Evolutionary conservation across 2,329 filamentous ascomycete genomes (phyloP).

Genomic region (Cyanodermella asteris): DNA sequence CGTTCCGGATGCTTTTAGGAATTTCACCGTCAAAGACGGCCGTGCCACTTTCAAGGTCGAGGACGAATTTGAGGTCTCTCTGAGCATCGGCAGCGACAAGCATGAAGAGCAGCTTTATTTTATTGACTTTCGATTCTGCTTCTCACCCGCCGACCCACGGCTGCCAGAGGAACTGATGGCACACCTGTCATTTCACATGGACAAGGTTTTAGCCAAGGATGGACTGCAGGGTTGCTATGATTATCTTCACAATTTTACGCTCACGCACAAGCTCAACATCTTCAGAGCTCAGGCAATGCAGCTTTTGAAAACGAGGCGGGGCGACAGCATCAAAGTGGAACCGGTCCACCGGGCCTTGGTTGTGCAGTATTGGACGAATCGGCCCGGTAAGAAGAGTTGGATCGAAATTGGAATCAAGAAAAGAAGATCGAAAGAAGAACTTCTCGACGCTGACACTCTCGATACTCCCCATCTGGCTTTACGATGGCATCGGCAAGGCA

Average conservation of each 20-base stretch:
- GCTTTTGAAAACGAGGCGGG: slow-evolving; percentile 52
- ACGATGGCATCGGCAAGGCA: slow-evolving; percentile 70
- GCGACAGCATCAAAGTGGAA: slow-evolving; percentile 55
- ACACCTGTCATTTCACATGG: slow-evolving; percentile 49
- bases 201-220: slow-evolving; percentile 44
- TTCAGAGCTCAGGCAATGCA: slow-evolving; percentile 55
- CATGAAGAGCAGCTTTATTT: slow-evolving; percentile 75
- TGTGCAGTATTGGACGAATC: slow-evolving; percentile 73
- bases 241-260: slow-evolving; percentile 64
- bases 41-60: slow-evolving; percentile 69
- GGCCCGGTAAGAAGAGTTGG: slow-evolving; percentile 62
- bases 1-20: slow-evolving; percentile 54
- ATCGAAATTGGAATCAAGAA: slow-evolving; percentile 66
- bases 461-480: slow-evolving; percentile 17
- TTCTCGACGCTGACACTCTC: slow-evolving; percentile 2
- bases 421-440: slow-evolving; percentile 19
- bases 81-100: slow-evolving; percentile 76
- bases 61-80: slow-evolving; percentile 77
- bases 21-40: slow-evolving; percentile 64
- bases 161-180: slow-evolving; percentile 32
- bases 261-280: slow-evolving; percentile 78
- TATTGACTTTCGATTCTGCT: slow-evolving; percentile 72
- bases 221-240: slow-evolving; percentile 65
- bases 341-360: slow-evolving; percentile 60
- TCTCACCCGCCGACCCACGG: slow-evolving; percentile 46